Base-by-base conservation (phyloP, 768 basidiomycete species). In the Leccinum olivaceopallidum region DNA sequence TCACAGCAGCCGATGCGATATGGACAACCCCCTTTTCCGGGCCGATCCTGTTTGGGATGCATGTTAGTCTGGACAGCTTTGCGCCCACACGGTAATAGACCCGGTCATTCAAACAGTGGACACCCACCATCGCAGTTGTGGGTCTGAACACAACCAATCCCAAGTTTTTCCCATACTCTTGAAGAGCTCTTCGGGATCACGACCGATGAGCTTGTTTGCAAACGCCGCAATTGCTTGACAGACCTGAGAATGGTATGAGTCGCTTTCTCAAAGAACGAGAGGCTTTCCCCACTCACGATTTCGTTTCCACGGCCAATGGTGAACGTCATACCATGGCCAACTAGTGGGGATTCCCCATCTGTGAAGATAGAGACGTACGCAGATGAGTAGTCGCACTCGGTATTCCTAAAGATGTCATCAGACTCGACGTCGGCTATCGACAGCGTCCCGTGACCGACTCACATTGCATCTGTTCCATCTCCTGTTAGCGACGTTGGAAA, bases 21-120 rank as follows among this genome's bases (percentile, higher is more conserved):
- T 94, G 91, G 56, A 98, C 95, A 3, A 98, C 93, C 55, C 95
- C 95, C 74, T 96, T 96, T 72, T 96, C 95, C 0, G 95, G 94
- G 6, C 94, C 94, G 67, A 95, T 88, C 89, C 90, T 90, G 55
- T 58, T 60, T 49, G 34, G 16, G n/a, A 63, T 22, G 36, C 14
- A 53, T 20, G 42, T 55, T 47, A 62, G 60, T 48, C 30, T 8
- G 28, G 22, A 24, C 20, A 22, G 36, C 14, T 49, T 39, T 28
- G 20, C 20, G 36, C 26, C 22, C 42, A 30, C 60, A 55, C 13
- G 24, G 32, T 34, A 39, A 30, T 18, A 30, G 28, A 37, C 24
- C 20, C 20, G 52, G 51, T 26, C 39, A 47, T 56, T 28, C 36
- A 54, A 48, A 34, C 6, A 24, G 32, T 37, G 36, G 39, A 52